These are phyloP conservation scores for Trifolium subterraneum DNA, from an alignment of 306 rosid genomes.

Conservation along the genomic window DNA sequence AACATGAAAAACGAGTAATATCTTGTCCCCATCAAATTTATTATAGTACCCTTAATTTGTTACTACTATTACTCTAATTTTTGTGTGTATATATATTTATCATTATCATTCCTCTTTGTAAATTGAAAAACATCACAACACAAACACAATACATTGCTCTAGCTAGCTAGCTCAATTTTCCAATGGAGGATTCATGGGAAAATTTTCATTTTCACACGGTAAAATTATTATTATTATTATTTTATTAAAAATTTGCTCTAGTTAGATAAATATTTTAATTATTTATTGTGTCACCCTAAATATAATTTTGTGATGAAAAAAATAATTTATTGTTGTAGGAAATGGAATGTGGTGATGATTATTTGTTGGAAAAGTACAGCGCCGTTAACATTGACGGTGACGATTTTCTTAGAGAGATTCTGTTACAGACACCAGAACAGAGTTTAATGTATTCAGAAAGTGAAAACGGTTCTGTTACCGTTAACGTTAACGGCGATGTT, in stretches of 20 bases:
- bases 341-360: conserved; percentile 19
- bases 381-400: background rate
- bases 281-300: background rate
- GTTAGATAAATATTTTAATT: background rate
- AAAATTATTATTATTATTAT: background rate
- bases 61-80: no score
- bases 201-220: conserved; percentile 38
- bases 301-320: background rate
- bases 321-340: conserved; percentile 35
- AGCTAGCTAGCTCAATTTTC: background rate
- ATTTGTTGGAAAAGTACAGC: background rate
- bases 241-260: no score
- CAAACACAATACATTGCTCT: background rate
- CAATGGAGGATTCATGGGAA: conserved; percentile 43
- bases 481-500: background rate
- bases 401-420: conserved; percentile 42
- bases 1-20: conserved; percentile 42
- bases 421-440: conserved; percentile 8
- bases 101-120: no score
- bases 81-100: background rate
- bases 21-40: conserved; percentile 27
- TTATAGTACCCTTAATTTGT: background rate
- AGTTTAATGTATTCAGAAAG: conserved; percentile 12
- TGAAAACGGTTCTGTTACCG: background rate
- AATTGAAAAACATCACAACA: background rate